Conservation (phyloP, 805 yeast species). For the Dipodascus albidus region DNA sequence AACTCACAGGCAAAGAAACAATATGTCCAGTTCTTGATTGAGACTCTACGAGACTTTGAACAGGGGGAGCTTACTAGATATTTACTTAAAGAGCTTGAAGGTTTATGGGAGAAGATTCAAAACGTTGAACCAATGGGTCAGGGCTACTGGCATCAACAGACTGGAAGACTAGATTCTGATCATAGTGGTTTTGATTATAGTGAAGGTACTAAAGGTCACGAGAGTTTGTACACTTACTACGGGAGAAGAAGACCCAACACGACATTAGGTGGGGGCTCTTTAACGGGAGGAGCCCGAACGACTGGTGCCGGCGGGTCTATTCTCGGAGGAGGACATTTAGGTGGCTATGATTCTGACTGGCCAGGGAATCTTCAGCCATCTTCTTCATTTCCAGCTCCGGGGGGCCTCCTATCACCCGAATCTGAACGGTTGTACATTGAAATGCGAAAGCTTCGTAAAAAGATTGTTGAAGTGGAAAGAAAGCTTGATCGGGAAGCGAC, state of each 20-base stretch:
- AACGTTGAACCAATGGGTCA: background rate
- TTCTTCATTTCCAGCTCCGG: background rate
- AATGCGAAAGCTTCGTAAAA: background rate
- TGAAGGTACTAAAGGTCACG: background rate
- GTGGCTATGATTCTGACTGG: background rate
- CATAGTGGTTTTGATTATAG: background rate
- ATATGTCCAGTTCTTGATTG: constrained; percentile 57
- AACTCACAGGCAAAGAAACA: constrained; percentile 62
- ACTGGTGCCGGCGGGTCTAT: background rate
- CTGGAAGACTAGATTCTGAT: background rate
- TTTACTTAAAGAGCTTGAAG: constrained; percentile 54
- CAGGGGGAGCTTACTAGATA: constrained; percentile 56
- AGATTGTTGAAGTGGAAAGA: background rate
- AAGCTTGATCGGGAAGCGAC: background rate
- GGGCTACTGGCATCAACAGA: background rate
- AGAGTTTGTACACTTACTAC: background rate
- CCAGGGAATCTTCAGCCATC: background rate
- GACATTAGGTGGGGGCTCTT: background rate
- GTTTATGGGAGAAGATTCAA: constrained; percentile 42
- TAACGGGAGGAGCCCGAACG: background rate
- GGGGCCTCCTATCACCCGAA: background rate
- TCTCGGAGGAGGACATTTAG: background rate
- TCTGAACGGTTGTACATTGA: background rate
- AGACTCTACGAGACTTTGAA: constrained; percentile 57
- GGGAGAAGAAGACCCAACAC: background rate